Conservation (phyloP, 2,329 filamentous ascomycete genomes). For the Fusarium marasasianum region DNA sequence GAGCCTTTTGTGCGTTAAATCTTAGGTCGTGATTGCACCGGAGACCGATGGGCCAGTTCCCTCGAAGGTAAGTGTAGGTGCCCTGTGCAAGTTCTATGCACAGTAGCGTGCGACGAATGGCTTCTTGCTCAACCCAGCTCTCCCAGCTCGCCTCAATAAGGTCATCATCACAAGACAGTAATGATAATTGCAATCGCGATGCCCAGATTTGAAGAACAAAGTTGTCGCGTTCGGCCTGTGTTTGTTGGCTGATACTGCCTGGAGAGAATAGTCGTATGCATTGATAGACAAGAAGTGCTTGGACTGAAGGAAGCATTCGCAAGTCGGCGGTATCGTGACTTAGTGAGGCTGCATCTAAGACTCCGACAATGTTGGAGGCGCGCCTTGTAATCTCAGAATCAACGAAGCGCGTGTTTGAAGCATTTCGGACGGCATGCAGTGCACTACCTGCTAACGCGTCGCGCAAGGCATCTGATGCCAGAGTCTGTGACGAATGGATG, state of each 20-base stretch:
- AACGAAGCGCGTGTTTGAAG: not conserved
- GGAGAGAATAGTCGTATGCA: not conserved
- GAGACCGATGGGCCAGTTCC: not conserved
- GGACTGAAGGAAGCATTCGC: not conserved
- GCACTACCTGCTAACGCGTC: not conserved
- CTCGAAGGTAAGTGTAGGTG: not conserved
- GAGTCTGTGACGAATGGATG: not conserved
- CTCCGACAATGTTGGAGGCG: not conserved
- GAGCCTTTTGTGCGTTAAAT: not conserved
- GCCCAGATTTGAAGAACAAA: not conserved
- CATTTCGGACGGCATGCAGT: not conserved
- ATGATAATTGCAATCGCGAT: not conserved
- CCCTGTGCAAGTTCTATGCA: not conserved
- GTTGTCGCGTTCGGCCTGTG: not conserved
- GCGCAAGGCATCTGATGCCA: not conserved
- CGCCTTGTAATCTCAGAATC: not conserved
- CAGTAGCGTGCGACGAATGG: not conserved
- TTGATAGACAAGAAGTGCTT: not conserved
- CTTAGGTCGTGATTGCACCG: not conserved
- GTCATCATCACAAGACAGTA: rapidly evolving
- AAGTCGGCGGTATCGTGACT: rapidly evolving
- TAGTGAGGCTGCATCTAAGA: not conserved
- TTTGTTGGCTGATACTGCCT: not conserved
- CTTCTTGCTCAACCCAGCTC: not conserved
- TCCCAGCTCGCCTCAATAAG: not conserved